Base-by-base conservation (phyloP, 2,329 filamentous ascomycete genomes). In the Macrophomina pseudophaseolina region DNA sequence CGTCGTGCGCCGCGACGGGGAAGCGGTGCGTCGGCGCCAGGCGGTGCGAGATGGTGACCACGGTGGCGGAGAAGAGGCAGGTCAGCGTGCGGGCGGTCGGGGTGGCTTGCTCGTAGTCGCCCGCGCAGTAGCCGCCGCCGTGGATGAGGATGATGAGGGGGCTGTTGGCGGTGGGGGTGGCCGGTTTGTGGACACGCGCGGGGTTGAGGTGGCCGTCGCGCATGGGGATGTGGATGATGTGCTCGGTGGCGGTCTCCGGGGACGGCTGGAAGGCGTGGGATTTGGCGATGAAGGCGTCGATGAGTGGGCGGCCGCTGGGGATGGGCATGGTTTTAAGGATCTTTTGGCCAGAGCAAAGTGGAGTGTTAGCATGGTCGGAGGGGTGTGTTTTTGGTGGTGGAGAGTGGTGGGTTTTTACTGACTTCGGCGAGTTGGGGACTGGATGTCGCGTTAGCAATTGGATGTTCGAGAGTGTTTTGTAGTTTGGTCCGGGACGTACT, bases 11-110 rank as follows among this genome's bases (percentile, higher is more conserved):
- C 18, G 78, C 75, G 7, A 72, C 70, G 7, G 78, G 78, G 67
- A 75, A 80, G 11, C 72, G 72, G 53, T 75, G 71, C 66, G 79
- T 76, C 3, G 78, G 78, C 12, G 76, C 78, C 0, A 79, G 71
- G 14, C 78, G 73, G 64, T 80, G 80, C 60, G 74, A 73, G 35
- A 79, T 70, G 30, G 73, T 72, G 56, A 79, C 66, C 4, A 78
- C 75, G 7, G 58, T 62, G 58, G 58, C 58, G 42, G n/a, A 32
- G 58, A 35, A 62, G 14, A 51, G 42, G 16, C 4, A 28, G 6
- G 58, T 9, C 16, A 44, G 14, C 18, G 18, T 12, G 42, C 58
- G 58, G 4, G 30, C 58, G 16, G 28, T 23, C 14, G 32, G 42
- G 58, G 14, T 12, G 32, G 23, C n/a, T 28, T 62, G 58, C 44